Percentiles rank a stretch among this genome's conserved stretches.
Evolutionary conservation across 495 filamentous ascomycete genomes (phyloP).

Genomic region (Penicillium daleae): DNA sequence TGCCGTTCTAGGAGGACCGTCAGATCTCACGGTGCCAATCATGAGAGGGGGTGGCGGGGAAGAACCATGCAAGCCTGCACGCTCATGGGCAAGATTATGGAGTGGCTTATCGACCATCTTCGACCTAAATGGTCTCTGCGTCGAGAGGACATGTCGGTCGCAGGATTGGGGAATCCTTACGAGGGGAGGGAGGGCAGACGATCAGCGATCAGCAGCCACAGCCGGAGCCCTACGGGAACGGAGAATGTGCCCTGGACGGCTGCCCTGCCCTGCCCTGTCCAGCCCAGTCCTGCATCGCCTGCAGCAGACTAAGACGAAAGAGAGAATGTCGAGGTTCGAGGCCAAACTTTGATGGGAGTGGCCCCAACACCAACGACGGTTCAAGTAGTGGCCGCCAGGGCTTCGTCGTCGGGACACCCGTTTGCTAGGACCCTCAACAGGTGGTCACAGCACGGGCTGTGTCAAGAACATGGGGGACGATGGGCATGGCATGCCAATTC

Average conservation of each 20-base stretch:
- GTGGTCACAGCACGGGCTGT: conserved; percentile 2
- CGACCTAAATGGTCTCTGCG: conserved; percentile 3
- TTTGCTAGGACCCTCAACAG: not conserved
- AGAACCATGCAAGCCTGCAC: conserved; percentile 13
- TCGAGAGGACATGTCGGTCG: conserved; percentile 4
- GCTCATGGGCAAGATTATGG: conserved; percentile 8
- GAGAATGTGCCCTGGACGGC: conserved; percentile 22
- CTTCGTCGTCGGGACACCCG: not conserved
- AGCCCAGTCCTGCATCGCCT: conserved; percentile 4
- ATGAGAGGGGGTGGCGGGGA: conserved; percentile 7
- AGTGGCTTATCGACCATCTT: conserved; percentile 18
- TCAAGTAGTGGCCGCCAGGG: not conserved
- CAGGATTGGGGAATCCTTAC: conserved; percentile 18
- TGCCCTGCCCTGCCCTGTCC: conserved; percentile 2
- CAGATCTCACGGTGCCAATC: conserved; percentile 29
- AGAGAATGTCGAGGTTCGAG: conserved; percentile 2
- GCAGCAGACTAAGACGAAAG: conserved; percentile 6
- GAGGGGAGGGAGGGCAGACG: conserved; percentile 4
- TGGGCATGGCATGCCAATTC: conserved; percentile 9
- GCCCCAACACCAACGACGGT: not conserved
- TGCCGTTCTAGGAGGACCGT: conserved; percentile 17
- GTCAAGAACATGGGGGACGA: conserved; percentile 9
- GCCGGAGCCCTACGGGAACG: conserved; percentile 19
- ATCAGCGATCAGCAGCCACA: conserved; percentile 30
- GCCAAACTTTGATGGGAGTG: not conserved